Percentiles rank a stretch among this genome's conserved stretches.
Evolutionary conservation across 192 early-diverging fungal genomes (phyloP).

Genomic region (Coemansia sp.): DNA sequence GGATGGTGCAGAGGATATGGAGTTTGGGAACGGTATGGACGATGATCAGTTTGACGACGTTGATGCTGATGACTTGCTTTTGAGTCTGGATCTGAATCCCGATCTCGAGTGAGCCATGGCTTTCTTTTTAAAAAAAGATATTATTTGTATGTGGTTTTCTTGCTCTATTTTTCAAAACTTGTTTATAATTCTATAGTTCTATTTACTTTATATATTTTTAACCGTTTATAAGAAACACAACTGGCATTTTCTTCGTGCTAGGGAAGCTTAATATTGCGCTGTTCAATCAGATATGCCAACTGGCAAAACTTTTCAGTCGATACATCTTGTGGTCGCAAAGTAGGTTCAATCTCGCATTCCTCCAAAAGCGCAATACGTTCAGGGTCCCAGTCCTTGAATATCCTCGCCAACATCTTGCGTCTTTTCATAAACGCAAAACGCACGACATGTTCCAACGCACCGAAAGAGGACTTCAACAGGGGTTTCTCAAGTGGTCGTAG

Average conservation of each 20-base stretch:
- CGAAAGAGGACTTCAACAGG: constrained; percentile 48
- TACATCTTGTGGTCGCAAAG: constrained; percentile 61
- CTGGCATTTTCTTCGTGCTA: neutral
- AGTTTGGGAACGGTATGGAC: constrained; percentile 24
- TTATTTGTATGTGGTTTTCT: no score
- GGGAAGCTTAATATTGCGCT: constrained; percentile 34
- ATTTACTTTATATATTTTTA: no score
- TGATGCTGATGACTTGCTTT: constrained; percentile 45
- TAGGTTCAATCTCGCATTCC: constrained; percentile 55
- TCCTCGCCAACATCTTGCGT: constrained; percentile 63
- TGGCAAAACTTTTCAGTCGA: constrained; percentile 58
- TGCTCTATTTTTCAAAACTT: neutral
- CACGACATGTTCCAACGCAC: constrained; percentile 58
- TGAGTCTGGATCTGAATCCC: constrained; percentile 51
- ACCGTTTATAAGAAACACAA: neutral
- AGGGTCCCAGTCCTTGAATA: constrained; percentile 54
- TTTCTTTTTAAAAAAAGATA: neutral
- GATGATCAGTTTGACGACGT: constrained; percentile 39
- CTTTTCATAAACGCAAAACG: constrained; percentile 66
- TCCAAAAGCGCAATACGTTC: constrained; percentile 42
- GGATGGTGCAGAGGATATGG: constrained; percentile 20
- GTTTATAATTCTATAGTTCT: neutral
- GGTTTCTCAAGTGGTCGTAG: constrained; percentile 53
- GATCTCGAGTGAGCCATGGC: constrained; percentile 25
- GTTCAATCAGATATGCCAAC: constrained; percentile 53